Base-by-base conservation (phyloP, 2,329 filamentous ascomycete species). In the Hymenoscyphus occultus region DNA sequence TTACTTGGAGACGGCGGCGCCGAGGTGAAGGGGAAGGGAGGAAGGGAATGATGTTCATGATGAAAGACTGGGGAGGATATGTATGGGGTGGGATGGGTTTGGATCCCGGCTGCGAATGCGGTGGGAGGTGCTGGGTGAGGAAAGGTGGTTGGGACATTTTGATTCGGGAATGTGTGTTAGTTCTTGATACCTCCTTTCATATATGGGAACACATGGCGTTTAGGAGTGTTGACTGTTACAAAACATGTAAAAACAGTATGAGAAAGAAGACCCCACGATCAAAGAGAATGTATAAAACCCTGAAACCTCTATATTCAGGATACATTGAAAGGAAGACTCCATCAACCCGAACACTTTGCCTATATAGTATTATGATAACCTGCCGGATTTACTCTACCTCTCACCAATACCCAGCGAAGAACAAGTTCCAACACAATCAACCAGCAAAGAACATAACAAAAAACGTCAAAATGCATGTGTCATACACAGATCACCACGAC, bases 1-100 rank as follows among this genome's bases (percentile, higher is more conserved):
- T 70, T 90, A 86, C 71, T 75, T 91, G 68, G 89, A 92, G 79
- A 85, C 77, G 16, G 65, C 70, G 22, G 68, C 68, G 39, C 69
- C 68, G 40, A 67, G 73, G 64, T 71, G 67, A 71, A 39, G 16
- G 5, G 48, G 5, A 22, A 51, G 45, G 35, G 48, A 54, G 19
- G 19, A 22, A 54, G 14, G 45, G 22, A 51, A 22, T 51, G n/a
- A 19, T 35, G 1, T 35, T 35, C 35, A 35, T 4, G 35, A 35
- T 35, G 5, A 35, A 35, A 28, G 2, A 28, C 6, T 56, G 28
- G 28, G 28, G 28, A 56, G 54, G 10, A 22, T 28, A 51, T 35
- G 45, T 13, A 3, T 13, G 19, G 13, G 1, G 22, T 22, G 45
- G 45, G 19, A 28, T 12, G n/a, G 3, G 5, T 28, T 22, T 22